Base-by-base conservation (phyloP, 805 yeast genomes). In the Zygoascus flipseniorum region DNA sequence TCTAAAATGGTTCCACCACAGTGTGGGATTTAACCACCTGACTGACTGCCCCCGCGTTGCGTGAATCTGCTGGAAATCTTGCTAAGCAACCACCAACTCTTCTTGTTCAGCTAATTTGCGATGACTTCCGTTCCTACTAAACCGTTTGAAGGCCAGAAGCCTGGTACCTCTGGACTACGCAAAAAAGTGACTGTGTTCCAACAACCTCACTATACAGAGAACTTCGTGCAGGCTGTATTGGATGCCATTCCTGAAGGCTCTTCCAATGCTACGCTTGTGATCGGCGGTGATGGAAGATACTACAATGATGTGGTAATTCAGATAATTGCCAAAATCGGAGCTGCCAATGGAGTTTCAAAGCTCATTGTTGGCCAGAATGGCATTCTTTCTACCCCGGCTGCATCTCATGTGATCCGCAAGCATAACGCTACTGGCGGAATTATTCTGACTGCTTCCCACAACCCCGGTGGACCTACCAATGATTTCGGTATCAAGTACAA, bases 211-310 rank as follows among this genome's bases (percentile, higher is more conserved):
- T 92, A 92, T 73, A 85, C 96, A 1, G 98, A 92, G 69, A 92
- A 93, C 75, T 92, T 92, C 72, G 79, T 93, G 60, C 99, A 92
- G 70, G 80, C 97, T 8, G 79, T 89, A 55, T 69, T 90, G 52
- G 81, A 80, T 53, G 80, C 97, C 39, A 90, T 92, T 61, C 98
- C 98, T 19, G 96, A 92, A 69, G 97, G 97, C 31, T 72, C 83
- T 8, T 52, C 78, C 52, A 85, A 73, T 54, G 76, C 97, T 3
- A 81, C 85, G 2, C 74, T 92, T 56, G 97, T 90, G 1, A 83
- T 92, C 59, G 99, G 99, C 55, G 99, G 99, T 55, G 99, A 92
- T 68, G 98, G 98, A 47, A 83, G 99, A 62, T 92, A 76, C 76
- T 93, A 89, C 75, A 90, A 90, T 67, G 85, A 80, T 61, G 77